A percentile compares a stretch with the other conserved stretches of the same genome.
Evolutionary conservation across 2,329 filamentous ascomycete species (phyloP).

Genomic region (Tolypocladium sp.): DNA sequence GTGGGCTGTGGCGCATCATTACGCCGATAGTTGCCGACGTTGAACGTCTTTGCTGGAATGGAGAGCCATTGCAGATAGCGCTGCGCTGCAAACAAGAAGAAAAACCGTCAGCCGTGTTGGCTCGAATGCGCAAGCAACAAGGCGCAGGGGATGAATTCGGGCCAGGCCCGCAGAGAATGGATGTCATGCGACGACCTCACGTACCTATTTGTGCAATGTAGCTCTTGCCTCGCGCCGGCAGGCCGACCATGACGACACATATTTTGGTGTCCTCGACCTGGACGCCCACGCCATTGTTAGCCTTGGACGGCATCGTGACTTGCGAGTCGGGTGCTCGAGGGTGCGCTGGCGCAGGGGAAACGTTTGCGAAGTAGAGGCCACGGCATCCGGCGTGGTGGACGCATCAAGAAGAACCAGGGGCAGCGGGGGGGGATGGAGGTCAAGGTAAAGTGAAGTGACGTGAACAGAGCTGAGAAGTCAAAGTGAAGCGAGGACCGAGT

Average conservation of each 20-base stretch:
- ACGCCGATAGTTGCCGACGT: conserved; percentile 92
- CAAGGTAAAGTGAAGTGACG: background rate
- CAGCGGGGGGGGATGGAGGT: background rate
- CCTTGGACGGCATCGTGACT: conserved; percentile 32
- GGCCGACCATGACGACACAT: conserved; percentile 97
- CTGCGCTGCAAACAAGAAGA: conserved; percentile 48
- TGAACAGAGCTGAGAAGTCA: background rate
- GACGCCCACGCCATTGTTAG: conserved; percentile 59
- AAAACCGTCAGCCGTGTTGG: background rate
- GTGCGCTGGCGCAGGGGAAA: conserved; percentile 8
- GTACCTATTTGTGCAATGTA: conserved; percentile 94
- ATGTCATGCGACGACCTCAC: conserved; percentile 7
- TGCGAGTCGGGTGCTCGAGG: background rate
- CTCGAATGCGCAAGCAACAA: background rate
- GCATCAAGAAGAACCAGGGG: background rate
- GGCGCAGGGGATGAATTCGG: background rate
- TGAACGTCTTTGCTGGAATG: conserved; percentile 89
- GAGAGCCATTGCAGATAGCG: conserved; percentile 96
- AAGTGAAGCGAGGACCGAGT: background rate
- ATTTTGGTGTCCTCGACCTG: conserved; percentile 95
- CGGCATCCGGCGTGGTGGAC: conserved; percentile 2
- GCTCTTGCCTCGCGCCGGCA: conserved; percentile 93
- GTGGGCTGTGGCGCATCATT: conserved; percentile 81
- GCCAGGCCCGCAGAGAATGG: background rate
- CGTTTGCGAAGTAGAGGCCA: conserved; percentile 1